Base-by-base conservation (phyloP, 129 eudicot species). In the Glebionis coronaria region DNA sequence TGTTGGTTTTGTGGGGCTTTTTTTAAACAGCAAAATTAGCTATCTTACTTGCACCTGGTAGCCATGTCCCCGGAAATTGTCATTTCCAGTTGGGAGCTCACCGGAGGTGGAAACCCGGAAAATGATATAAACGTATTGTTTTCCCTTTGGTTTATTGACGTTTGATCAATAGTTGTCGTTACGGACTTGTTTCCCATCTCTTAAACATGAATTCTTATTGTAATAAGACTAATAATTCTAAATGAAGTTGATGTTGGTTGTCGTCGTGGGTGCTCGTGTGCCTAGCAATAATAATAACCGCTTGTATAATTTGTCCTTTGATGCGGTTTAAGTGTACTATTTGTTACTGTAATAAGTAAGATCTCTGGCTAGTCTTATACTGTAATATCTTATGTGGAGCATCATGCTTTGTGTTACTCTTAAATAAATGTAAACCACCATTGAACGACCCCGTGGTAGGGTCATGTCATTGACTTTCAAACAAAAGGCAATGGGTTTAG, bases 41-140 rank as follows among this genome's bases (percentile, higher is more conserved):
- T 35, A 74, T 62, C 58, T 67, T 63, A 76, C 78, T 54, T 82
- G 90, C 97, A 79, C 97, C 95, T 86, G 88, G 97, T 84, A 57
- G 91, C 73, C 70, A 58, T 69, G 20, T 66, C 79, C 65, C 73
- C 19, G 61, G 76, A 54, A 68, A 52, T 55, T 12, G 66, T 35
- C 28, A 42, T 28, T 53, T 73, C 80, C 60, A 77, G 76, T 69
- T 44, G 73, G 73, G 68, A 88, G 73, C 78, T 86, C 81, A 77
- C 83, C 95, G 65, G 97, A 82, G 97, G 97, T 90, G 97, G 81
- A 86, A 65, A 79, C 66, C 19, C 27, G 71, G 79, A 65, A 44
- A 75, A 68, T 67, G 79, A 67, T 59, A 11, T 0, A 73, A 63
- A 28, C 42, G 12, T 54, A 10, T 64, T 57, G 45, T 18, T 73